These are phyloP conservation scores for Trichothecium sympodiale DNA, from an alignment of 2,329 filamentous ascomycete species.

Conservation along the genomic window DNA sequence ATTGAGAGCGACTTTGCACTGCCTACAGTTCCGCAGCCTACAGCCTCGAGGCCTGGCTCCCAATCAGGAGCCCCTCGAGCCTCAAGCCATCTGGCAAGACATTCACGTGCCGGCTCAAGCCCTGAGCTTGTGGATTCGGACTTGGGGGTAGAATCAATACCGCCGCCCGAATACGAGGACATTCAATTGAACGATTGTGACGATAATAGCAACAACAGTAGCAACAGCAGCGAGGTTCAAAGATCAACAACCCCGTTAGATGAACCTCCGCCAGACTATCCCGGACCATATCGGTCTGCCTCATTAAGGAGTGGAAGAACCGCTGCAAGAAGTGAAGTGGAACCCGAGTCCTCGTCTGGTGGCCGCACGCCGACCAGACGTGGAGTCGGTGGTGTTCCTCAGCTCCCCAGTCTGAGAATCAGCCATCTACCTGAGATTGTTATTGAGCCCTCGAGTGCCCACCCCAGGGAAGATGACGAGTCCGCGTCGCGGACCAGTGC, in stretches of 20 bases:
- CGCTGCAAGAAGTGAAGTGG: constrained; percentile 1
- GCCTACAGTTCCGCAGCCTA: constrained; percentile 11
- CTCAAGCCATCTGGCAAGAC: too few species aligned
- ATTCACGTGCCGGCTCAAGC: constrained; percentile 31
- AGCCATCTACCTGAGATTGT: constrained; percentile 43
- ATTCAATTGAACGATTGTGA: constrained; percentile 30
- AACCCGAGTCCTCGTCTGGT: constrained; percentile 1
- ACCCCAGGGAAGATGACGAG: constrained; percentile 11
- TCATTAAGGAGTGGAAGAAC: constrained; percentile 14
- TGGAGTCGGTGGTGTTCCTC: constrained; percentile 29
- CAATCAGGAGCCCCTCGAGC: too few species aligned
- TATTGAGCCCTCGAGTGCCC: constrained; percentile 37
- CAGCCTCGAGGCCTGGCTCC: constrained; percentile 1
- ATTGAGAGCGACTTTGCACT: constrained; percentile 36
- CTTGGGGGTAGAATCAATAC: constrained; percentile 33
- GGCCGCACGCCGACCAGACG: constrained; percentile 10
- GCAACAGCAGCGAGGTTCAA: too few species aligned
- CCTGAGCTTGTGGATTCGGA: constrained; percentile 42
- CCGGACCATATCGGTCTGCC: constrained; percentile 22
- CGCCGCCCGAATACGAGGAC: constrained; percentile 45
- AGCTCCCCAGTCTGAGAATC: constrained; percentile 42
- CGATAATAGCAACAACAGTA: constrained; percentile 15
- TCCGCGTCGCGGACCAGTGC: too few species aligned
- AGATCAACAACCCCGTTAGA: constrained; percentile 29
- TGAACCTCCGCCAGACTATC: constrained; percentile 42